Base-by-base conservation (phyloP, 2,329 filamentous ascomycete genomes). In the Sporothrix protearum region DNA sequence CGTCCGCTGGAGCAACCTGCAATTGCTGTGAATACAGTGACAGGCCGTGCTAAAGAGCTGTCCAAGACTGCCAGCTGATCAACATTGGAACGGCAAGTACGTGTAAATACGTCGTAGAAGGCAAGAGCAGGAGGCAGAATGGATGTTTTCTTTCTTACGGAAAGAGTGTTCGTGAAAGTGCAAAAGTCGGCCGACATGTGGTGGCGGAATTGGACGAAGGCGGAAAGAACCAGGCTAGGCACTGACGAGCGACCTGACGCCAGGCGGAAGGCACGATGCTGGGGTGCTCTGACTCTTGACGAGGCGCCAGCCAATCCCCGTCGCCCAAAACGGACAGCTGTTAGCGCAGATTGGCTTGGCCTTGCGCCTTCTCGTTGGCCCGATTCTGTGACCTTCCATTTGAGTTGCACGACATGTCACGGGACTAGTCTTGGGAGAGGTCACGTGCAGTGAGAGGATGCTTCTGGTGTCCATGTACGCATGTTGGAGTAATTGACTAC, bases 201-300 rank as follows among this genome's bases (percentile, higher is more conserved):
- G 69, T 55, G 57, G 69, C 57, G 69, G 57, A 70, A 70, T 70
- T 47, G 57, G 6, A 63, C 25, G 25, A 19, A 61, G 28, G 42
- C 63, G 42, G 63, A 47, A 19, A 36, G 30, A 39, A 9, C 16
- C 33, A 30, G 28, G 6, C 30, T 14, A 30, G 51, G 36, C 36
- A 59, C 49, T 36, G 28, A n/a, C 49, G 16, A 30, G 10, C 14
- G 42, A 36, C 16, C 16, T 33, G 49, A 68, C 28, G 42, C n/a
- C 61, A 68, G 33, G 42, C 42, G 25, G 49, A 30, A 68, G 64
- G 66, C 66, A 49, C 63, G 42, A 66, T 66, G 63, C 28, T 12
- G 6, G 47, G n/a, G 14, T 8, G 19, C 59, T 9, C 25, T 28
- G 25, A 16, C 42, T 47, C 14, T 42, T 47, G 42, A 47, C 49